Conservation (phyloP, 2,329 filamentous ascomycete genomes). For the Xylariomycetidae sp. region DNA sequence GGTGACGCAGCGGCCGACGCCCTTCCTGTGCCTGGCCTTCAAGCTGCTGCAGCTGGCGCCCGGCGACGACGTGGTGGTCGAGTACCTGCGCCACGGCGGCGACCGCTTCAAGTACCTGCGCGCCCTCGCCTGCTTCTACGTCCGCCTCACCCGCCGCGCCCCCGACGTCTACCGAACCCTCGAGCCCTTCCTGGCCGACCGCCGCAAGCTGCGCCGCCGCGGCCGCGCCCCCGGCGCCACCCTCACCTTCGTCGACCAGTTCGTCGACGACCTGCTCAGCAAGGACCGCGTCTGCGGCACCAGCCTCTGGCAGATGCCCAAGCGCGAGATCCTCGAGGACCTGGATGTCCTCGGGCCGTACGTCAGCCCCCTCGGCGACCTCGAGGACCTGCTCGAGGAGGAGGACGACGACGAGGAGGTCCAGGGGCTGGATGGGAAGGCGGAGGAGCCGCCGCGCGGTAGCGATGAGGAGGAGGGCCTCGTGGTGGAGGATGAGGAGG, state of each 20-base stretch:
- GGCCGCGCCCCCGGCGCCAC: constrained; percentile 67
- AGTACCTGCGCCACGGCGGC: constrained; percentile 73
- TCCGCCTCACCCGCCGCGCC: constrained; percentile 78
- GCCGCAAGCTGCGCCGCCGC: constrained; percentile 73
- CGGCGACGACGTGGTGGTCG: constrained; percentile 67
- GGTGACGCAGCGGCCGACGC: constrained; percentile 75
- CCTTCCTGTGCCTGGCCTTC: constrained; percentile 90
- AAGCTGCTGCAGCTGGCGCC: constrained; percentile 89
- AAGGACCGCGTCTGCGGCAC: constrained; percentile 90
- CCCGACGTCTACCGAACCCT: constrained; percentile 74
- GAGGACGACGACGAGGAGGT: constrained; percentile 40
- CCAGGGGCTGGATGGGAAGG: constrained; percentile 15
- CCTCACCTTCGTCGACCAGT: constrained; percentile 81
- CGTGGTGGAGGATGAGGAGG: constrained; percentile 8
- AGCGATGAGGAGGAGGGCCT: constrained; percentile 12
- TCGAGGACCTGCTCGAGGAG: constrained; percentile 64
- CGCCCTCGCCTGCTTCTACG: constrained; percentile 85
- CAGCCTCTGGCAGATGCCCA: constrained; percentile 85
- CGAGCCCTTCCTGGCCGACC: constrained; percentile 78
- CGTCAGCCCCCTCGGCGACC: constrained; percentile 73
- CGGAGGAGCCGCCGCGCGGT: constrained; percentile 7
- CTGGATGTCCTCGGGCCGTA: constrained; percentile 80
- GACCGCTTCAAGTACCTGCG: constrained; percentile 81
- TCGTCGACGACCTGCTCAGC: constrained; percentile 83
- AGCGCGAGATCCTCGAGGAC: constrained; percentile 78